A percentile compares a stretch with the other conserved stretches of the same genome.
Evolutionary conservation across 805 yeast species (phyloP).

Genomic region (Priceomyces fermenticarens): DNA sequence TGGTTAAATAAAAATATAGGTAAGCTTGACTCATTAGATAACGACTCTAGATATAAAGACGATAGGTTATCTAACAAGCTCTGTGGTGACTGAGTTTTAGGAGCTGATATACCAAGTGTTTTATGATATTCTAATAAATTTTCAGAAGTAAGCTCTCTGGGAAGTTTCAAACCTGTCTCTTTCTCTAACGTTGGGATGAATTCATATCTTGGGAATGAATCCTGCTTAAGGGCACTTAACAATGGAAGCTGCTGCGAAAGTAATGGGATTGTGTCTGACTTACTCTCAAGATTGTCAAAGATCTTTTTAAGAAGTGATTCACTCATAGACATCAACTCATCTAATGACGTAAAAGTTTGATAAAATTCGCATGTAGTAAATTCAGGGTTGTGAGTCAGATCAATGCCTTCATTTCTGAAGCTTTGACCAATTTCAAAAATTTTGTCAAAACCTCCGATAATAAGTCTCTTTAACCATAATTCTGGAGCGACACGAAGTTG

Average conservation of each 20-base stretch:
- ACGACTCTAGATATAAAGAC: conserved; percentile 60
- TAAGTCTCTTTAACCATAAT: conserved; percentile 81
- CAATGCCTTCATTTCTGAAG: conserved; percentile 92
- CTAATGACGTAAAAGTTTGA: conserved; percentile 63
- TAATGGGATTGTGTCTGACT: conserved; percentile 11
- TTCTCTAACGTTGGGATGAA: conserved; percentile 63
- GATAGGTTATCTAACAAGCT: conserved; percentile 66
- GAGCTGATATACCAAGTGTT: conserved; percentile 32
- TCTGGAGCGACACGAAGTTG: conserved; percentile 91
- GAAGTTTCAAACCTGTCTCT: conserved; percentile 49
- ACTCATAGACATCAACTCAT: conserved; percentile 63
- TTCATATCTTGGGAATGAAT: conserved; percentile 43
- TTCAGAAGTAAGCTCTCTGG: conserved; percentile 39
- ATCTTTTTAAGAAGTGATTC: conserved; percentile 52
- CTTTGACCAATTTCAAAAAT: conserved; percentile 83
- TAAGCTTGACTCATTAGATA: conserved; percentile 35
- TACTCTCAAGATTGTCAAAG: conserved; percentile 16
- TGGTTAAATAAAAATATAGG: conserved; percentile 82
- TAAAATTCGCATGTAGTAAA: conserved; percentile 90
- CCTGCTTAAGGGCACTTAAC: conserved; percentile 9
- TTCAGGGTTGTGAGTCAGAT: conserved; percentile 91
- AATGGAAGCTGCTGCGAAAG: conserved; percentile 14
- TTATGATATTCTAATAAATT: conserved; percentile 40
- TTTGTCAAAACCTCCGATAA: conserved; percentile 81
- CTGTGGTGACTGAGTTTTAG: conserved; percentile 47